These are phyloP conservation scores for Phyllosticta citriasiana DNA, from an alignment of 2,329 filamentous ascomycete genomes.

Conservation along the genomic window DNA sequence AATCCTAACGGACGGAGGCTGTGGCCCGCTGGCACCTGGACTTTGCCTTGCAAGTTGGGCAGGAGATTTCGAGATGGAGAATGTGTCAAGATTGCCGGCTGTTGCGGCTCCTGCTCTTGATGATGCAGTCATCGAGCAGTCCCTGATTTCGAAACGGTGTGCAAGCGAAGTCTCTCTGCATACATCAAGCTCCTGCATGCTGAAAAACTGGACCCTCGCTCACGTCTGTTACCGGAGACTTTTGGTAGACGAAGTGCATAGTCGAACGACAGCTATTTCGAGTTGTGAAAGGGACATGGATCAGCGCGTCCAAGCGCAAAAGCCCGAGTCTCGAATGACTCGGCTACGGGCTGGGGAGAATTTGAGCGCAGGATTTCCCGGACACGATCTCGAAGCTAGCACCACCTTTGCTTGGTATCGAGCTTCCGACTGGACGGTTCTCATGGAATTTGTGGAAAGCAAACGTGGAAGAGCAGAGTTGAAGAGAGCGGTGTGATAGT, in stretches of 20 bases:
- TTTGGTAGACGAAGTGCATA: background rate
- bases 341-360: background rate
- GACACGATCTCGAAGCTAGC: background rate
- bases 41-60: background rate
- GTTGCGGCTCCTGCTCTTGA: background rate
- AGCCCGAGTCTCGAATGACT: background rate
- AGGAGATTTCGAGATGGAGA: background rate
- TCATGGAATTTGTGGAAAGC: background rate
- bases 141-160: background rate
- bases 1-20: background rate
- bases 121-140: background rate
- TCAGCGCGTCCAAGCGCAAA: background rate
- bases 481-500: background rate
- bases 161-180: background rate
- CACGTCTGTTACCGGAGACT: background rate
- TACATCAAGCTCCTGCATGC: background rate
- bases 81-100: background rate
- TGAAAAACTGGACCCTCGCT: background rate
- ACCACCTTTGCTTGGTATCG: background rate
- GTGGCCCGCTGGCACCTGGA: background rate
- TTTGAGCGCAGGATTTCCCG: background rate
- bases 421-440: background rate
- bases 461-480: background rate
- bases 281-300: background rate
- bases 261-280: background rate